Conservation (phyloP, 139 green algal species). For the Chlamydomonas urium region DNA sequence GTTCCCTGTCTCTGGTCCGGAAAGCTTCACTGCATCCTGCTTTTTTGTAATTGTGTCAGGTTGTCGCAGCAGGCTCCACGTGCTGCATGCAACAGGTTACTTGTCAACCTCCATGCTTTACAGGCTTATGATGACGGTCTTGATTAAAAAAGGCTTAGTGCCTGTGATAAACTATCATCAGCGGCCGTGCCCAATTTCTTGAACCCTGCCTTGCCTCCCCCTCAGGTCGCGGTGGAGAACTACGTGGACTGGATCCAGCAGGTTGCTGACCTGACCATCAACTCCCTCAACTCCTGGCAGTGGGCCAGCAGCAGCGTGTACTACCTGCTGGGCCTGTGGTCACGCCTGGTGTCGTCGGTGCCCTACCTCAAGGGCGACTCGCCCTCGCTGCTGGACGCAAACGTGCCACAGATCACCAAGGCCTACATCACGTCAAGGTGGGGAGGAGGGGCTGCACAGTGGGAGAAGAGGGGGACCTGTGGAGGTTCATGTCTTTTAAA, state of each 20-base stretch:
- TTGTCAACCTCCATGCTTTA: too few species aligned
- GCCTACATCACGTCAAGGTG: conserved; percentile 83
- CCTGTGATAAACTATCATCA: too few species aligned
- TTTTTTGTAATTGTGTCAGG: too few species aligned
- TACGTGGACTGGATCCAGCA: conserved; percentile 93
- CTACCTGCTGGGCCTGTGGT: conserved; percentile 94
- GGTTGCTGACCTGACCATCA: conserved; percentile 86
- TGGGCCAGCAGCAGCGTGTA: conserved; percentile 39
- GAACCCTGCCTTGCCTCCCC: neutral
- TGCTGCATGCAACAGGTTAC: too few species aligned
- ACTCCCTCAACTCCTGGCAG: conserved; percentile 73
- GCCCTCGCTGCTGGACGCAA: conserved; percentile 84
- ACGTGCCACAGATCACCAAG: conserved; percentile 88
- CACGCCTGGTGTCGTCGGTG: conserved; percentile 83
- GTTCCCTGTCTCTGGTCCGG: too few species aligned
- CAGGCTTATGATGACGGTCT: too few species aligned
- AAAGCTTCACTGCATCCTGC: too few species aligned
- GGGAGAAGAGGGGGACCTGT: too few species aligned
- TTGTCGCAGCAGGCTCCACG: too few species aligned
- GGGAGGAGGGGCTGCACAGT: too few species aligned
- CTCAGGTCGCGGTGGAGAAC: conserved; percentile 77
- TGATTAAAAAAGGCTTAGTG: too few species aligned
- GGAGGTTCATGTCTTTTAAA: too few species aligned
- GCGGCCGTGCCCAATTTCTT: neutral
- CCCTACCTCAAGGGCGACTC: conserved; percentile 92